Base-by-base conservation (phyloP, 257 asterid species). In the Capsicum chinense region DNA sequence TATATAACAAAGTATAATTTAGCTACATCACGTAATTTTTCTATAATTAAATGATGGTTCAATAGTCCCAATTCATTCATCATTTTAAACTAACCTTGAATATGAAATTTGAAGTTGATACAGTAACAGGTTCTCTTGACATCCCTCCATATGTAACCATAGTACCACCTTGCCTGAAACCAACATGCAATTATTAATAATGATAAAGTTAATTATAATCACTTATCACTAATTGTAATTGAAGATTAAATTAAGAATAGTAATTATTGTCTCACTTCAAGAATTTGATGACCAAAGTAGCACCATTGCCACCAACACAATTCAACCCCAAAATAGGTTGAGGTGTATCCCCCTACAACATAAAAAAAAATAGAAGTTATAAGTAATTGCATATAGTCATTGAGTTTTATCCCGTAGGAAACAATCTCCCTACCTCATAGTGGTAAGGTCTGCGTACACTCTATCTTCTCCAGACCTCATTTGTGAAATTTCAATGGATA, bases 141-240 rank as follows among this genome's bases (percentile, higher is more conserved):
- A 95, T 95, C 81, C 99, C 98, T 54, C 99, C 99, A 83, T 95
- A 95, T 37, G 99, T 94, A 79, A 94, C 98, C 99, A 95, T 93
- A 60, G 94, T 94, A 68, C 99, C 97, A 80, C 98, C 91, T 56
- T 90, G 88, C 89, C 99, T 95, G 89, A 56, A 85, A 85, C 60
- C 7, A 74, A 50, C 68, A 71, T 39, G 66, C 68, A n/a, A 7
- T 71, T 69, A 12, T 56, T 64, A 35, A 14, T 21, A 19, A 48
- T 52, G 10, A 26, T 26, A 26, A 52, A 44, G 48, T 26, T 6
- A 66, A 16, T 70, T 73, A 19, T 47, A 48, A 48, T 56, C 42
- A 5, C n/a, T 33, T 50, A 79, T 19, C 63, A 66, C 16, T 17
- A 13, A 33, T 54, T 9, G 1, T 14, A 64, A 62, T 14, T n/a